Evolutionary conservation across 805 yeast genomes (phyloP), one percentile per base, ranked within the genome.

Genomic region (Ogataea glucozyma): DNA sequence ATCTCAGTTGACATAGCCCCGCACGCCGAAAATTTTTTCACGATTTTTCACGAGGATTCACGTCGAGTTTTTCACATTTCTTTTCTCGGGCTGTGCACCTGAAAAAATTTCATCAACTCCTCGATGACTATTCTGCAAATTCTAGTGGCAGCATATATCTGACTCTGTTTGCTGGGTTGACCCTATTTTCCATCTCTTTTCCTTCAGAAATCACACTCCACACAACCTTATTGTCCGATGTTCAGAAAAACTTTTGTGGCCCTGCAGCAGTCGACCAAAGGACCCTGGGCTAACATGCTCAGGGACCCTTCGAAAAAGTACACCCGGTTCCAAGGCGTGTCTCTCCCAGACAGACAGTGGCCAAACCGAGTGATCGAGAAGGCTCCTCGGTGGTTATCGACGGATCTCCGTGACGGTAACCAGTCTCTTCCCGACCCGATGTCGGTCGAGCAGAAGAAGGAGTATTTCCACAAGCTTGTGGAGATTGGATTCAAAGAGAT

Each of bases 361-460:
- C 91, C 91, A 16, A 66, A 73, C 53, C 79, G 79, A 35, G 64
- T 72, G 34, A 79, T 84, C 54, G 74, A 76, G 37, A 81, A 80
- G 61, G 84, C 89, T 4, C 91, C 91, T 48, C 72, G 89, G 60
- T 84, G 91, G 91, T 71, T 84, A 41, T 78, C 88, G 7, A 84
- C 91, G 1, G 91, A 84, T 64, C 71, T 84, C 50, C 76, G 91
- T 70, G 91, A 84, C 58, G 91, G 91, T 49, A 84, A 84, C 66
- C 91, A 84, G 62, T 79, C 89, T 14, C 70, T 84, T 44, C 91
- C 91, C 20, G 91, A 84, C 66, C 91, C 91, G 21, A 84, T 84
- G 91, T 73, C 84, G 8, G 77, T 84, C 12, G 80, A 73, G 39
- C 86, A 84, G 63, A 84, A 84, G 66, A 82, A 83, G 58, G 82